phyloP scores from a whole-genome alignment of 192 early-diverging fungal genomes.

The Kickxella alabastrina region DNA sequence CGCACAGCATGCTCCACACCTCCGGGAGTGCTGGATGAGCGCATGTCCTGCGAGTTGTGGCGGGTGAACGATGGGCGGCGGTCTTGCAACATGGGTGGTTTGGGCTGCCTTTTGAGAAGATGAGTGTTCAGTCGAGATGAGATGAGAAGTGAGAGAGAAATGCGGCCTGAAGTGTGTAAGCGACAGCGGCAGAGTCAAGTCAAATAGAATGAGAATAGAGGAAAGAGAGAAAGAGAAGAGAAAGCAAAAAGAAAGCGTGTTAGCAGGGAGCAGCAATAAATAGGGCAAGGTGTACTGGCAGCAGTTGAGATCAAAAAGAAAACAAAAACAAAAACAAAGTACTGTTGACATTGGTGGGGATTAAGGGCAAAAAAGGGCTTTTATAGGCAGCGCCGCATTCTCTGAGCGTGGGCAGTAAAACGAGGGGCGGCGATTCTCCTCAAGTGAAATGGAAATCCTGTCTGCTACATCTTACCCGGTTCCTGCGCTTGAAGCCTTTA shows the following conservation, averaged over 20 bases:
- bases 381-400: constrained; percentile 2
- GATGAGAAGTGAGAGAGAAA: too few relatives aligned
- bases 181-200: neutral
- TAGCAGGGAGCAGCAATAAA: constrained; percentile 3
- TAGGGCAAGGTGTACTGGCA: neutral
- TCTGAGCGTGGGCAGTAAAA: neutral
- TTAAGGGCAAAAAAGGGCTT: too few relatives aligned
- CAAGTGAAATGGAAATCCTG: too few relatives aligned
- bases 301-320: too few relatives aligned
- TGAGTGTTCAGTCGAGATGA: neutral
- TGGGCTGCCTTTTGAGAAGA: neutral
- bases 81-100: constrained; percentile 32
- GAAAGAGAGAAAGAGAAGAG: neutral
- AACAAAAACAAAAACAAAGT: too few relatives aligned
- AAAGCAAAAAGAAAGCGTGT: neutral
- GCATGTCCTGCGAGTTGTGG: constrained; percentile 49
- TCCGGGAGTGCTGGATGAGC: constrained; percentile 32
- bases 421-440: too few relatives aligned
- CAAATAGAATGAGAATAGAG: constrained; percentile 2
- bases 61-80: constrained; percentile 46
- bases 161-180: neutral
- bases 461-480: neutral
- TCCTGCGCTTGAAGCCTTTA: neutral
- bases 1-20: constrained; percentile 50
- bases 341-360: too few relatives aligned